Percentiles rank a stretch among this genome's conserved stretches.
phyloP scores from a whole-genome alignment of 345 rosid species.

The Moricandia moricandioides region DNA sequence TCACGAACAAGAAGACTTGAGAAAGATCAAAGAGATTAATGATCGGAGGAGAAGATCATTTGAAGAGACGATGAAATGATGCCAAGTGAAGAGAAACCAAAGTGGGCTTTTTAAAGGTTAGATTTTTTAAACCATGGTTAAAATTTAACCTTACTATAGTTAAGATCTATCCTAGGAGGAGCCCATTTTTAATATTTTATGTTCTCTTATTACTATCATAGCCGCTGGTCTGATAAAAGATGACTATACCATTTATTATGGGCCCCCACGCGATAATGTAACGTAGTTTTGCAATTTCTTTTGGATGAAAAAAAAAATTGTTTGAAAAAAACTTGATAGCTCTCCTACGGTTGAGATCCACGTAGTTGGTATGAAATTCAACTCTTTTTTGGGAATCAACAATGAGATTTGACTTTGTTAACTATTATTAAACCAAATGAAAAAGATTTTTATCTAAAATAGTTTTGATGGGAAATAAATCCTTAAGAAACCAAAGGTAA shows the following conservation, averaged over 20 bases:
- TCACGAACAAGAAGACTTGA: neutral
- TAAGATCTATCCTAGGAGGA: conserved; percentile 9
- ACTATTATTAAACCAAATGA: neutral
- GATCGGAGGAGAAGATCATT: conserved; percentile 31
- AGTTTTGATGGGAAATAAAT: conserved; percentile 7
- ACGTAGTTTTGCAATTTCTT: neutral
- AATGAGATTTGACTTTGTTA: conserved; percentile 6
- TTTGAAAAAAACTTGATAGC: neutral
- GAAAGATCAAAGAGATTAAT: conserved; percentile 9
- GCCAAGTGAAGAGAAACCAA: conserved; percentile 27
- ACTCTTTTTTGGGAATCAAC: neutral
- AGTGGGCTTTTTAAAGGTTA: conserved; percentile 33
- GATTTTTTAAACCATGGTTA: conserved; percentile 28
- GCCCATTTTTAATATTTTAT: neutral
- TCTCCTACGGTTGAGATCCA: neutral
- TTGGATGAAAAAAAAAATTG: neutral
- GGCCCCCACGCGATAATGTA: neutral
- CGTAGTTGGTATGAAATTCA: neutral
- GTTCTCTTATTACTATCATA: neutral
- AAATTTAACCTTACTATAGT: neutral
- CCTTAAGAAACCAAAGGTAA: neutral
- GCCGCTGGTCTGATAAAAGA: conserved; percentile 22
- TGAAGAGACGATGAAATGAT: conserved; percentile 18
- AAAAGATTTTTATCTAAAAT: neutral
- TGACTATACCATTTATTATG: conserved; percentile 6